phyloP scores from a whole-genome alignment of 129 eudicot species.

The Sambucus nigra region DNA sequence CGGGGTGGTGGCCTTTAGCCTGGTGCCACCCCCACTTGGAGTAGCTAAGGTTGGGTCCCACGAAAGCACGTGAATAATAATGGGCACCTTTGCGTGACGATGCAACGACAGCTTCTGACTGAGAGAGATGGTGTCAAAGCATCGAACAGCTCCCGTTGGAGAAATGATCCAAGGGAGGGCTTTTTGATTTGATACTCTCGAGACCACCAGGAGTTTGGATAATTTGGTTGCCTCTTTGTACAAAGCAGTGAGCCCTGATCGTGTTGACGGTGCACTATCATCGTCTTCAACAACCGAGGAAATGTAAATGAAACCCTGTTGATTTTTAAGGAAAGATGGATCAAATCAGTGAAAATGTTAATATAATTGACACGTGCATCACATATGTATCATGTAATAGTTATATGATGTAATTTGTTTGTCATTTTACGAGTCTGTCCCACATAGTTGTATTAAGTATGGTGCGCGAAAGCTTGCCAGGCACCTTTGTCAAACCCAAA shows the following conservation, averaged over 20 bases:
- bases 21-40: slow-evolving; percentile 29
- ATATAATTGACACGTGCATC: too few species aligned
- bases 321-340: neutral
- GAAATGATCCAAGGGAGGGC: slow-evolving; percentile 95
- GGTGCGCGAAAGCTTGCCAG: too few species aligned
- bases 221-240: slow-evolving; percentile 51
- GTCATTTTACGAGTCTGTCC: too few species aligned
- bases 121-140: slow-evolving; percentile 85
- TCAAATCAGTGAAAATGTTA: too few species aligned
- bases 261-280: slow-evolving; percentile 50
- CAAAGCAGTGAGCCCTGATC: slow-evolving; percentile 61
- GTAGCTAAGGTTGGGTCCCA: slow-evolving; percentile 46
- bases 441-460: too few species aligned
- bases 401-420: too few species aligned
- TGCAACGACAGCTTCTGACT: slow-evolving; percentile 86
- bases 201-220: slow-evolving; percentile 47
- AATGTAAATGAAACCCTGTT: slow-evolving; percentile 79
- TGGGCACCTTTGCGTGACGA: slow-evolving; percentile 56
- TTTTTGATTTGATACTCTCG: slow-evolving; percentile 63
- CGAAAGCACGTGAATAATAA: slow-evolving; percentile 47
- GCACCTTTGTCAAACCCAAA: too few species aligned
- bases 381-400: too few species aligned
- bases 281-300: slow-evolving; percentile 51
- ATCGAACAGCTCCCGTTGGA: slow-evolving; percentile 61
- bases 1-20: slow-evolving; percentile 29